Evolutionary conservation across 2,329 filamentous ascomycete genomes (phyloP).

Genomic region (Thyridium curvatum): DNA sequence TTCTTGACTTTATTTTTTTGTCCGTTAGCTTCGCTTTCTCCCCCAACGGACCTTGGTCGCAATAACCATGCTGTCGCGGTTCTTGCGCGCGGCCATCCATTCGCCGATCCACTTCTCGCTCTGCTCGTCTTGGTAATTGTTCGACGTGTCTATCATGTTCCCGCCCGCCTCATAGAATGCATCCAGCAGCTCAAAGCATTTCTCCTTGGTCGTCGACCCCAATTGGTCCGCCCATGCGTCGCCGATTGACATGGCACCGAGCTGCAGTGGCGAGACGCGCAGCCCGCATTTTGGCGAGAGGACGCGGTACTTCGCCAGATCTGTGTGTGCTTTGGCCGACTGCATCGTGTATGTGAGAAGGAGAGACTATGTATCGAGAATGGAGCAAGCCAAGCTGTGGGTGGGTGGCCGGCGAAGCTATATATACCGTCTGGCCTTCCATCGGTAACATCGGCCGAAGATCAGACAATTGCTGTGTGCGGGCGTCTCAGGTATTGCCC

Average conservation of each 20-base stretch:
- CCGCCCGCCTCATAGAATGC: constrained; percentile 37
- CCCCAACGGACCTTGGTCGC: constrained; percentile 41
- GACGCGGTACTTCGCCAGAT: constrained; percentile 45
- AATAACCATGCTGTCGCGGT: constrained; percentile 47
- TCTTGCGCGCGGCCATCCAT: constrained; percentile 43
- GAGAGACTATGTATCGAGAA: no score
- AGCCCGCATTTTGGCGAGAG: constrained; percentile 43
- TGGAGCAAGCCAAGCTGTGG: no score
- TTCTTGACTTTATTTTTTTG: no score
- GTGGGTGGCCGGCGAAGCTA: no score
- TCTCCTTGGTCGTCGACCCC: constrained; percentile 16
- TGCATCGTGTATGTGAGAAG: no score
- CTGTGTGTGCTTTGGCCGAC: constrained; percentile 22
- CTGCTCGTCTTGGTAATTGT: constrained; percentile 51
- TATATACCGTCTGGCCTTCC: no score
- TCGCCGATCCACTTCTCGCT: constrained; percentile 53
- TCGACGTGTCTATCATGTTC: constrained; percentile 63
- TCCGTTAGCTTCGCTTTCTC: not conserved
- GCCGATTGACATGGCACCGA: constrained; percentile 43
- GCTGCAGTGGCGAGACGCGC: constrained; percentile 43
- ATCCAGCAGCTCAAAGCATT: constrained; percentile 17
- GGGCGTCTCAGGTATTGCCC: no score
- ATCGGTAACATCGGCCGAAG: no score
- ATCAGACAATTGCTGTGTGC: no score
- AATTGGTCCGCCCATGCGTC: constrained; percentile 12